These are phyloP conservation scores for Kwoniella bestiolae DNA, from an alignment of 768 basidiomycete species.

Conservation along the genomic window DNA sequence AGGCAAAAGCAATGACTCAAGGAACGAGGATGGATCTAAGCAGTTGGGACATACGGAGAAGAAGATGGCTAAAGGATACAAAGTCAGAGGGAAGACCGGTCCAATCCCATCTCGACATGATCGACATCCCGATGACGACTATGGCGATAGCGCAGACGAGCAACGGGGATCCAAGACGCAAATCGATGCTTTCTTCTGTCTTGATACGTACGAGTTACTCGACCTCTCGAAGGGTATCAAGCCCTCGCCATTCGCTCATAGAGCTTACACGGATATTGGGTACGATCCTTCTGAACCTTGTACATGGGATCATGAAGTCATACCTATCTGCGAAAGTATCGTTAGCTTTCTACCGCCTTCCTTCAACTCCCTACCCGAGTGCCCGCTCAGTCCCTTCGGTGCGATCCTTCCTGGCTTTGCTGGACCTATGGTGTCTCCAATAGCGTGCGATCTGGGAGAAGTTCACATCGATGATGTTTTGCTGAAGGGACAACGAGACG, in stretches of 20 bases:
- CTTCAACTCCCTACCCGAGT: not conserved
- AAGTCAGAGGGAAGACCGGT: not conserved
- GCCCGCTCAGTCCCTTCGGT: not conserved
- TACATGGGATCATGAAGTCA: not conserved
- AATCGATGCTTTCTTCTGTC: not conserved
- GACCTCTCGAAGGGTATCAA: not conserved
- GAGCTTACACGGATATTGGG: not conserved
- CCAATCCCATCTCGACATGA: not conserved
- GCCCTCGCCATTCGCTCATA: not conserved
- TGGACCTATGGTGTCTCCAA: not conserved
- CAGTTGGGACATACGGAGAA: not conserved
- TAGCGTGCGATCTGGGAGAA: not conserved
- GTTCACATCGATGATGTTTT: slow-evolving; percentile 9
- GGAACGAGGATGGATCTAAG: not conserved
- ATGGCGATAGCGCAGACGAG: not conserved
- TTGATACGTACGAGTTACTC: not conserved
- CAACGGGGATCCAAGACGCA: not conserved
- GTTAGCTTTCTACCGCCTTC: not conserved
- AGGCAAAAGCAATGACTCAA: not conserved
- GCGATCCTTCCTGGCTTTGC: not conserved
- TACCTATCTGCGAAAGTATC: not conserved
- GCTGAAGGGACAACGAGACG: not conserved
- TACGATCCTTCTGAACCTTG: not conserved
- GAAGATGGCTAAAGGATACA: not conserved
- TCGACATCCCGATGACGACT: not conserved